Conservation (phyloP, 75 land plant genomes). For the Picea sitchensis region DNA sequence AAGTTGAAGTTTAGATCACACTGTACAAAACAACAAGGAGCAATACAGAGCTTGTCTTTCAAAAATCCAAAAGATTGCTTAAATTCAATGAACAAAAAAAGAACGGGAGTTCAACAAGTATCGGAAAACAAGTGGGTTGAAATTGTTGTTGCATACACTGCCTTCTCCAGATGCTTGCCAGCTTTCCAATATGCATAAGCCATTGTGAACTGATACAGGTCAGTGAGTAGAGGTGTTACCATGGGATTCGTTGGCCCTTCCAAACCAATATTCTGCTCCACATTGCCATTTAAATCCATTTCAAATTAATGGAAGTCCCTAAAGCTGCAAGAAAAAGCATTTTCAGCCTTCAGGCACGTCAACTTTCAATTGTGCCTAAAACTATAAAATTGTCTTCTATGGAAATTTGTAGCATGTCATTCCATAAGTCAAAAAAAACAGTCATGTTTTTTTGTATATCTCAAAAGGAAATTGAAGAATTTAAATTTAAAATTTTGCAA, state of each 20-base stretch:
- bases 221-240: constrained; percentile 83
- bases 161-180: constrained; percentile 78
- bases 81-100: neutral
- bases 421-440: too few relatives aligned
- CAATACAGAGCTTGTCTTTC: neutral
- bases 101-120: neutral
- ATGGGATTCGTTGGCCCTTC: constrained; percentile 81
- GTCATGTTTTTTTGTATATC: too few relatives aligned
- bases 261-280: constrained; percentile 1
- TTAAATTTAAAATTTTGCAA: too few relatives aligned
- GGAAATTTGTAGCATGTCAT: too few relatives aligned
- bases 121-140: neutral
- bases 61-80: neutral
- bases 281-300: constrained; percentile 11
- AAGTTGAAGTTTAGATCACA: neutral
- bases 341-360: too few relatives aligned
- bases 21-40: neutral
- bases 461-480: too few relatives aligned
- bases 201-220: constrained; percentile 94
- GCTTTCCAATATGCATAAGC: constrained; percentile 99
- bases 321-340: neutral
- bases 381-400: too few relatives aligned
- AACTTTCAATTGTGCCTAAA: too few relatives aligned
- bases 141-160: constrained; percentile 53
- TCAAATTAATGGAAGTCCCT: neutral